phyloP scores from a whole-genome alignment of 73 alveolate genomes.

The Paramecium tetraurelia region DNA sequence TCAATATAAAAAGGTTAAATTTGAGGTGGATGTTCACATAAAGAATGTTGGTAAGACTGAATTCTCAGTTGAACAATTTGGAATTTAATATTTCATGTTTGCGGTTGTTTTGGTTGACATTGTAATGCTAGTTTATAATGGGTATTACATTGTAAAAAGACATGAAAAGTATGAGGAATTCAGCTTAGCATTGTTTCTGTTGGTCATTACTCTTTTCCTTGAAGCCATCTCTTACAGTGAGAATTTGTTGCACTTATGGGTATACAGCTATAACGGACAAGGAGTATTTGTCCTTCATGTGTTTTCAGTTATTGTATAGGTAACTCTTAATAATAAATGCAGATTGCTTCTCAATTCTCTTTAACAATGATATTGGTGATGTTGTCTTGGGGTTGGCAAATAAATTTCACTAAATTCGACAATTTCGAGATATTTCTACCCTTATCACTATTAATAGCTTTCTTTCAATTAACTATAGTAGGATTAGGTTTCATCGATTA shows the following conservation, averaged over 20 bases:
- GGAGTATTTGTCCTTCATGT: conserved; percentile 31
- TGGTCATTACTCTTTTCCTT: conserved; percentile 18
- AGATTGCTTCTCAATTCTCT: conserved; percentile 6
- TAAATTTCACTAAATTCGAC: conserved; percentile 53
- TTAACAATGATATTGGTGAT: conserved; percentile 31
- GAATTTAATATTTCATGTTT: conserved; percentile 16
- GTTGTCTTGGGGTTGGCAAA: conserved; percentile 65
- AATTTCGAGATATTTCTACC: conserved; percentile 57
- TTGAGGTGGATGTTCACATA: conserved; percentile 47
- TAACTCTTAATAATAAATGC: not conserved
- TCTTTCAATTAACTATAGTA: conserved; percentile 46
- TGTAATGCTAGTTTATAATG: conserved; percentile 6
- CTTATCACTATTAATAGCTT: not conserved
- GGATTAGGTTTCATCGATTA: conserved; percentile 55
- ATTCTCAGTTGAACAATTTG: conserved; percentile 56
- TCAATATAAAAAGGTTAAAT: not conserved
- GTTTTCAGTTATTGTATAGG: not conserved
- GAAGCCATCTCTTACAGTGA: not conserved
- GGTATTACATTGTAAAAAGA: not conserved
- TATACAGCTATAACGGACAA: conserved; percentile 47
- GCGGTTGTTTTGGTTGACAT: not conserved
- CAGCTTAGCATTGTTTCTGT: conserved; percentile 22
- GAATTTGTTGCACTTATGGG: conserved; percentile 38
- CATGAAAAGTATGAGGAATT: conserved; percentile 57
- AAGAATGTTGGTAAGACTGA: conserved; percentile 44